These are phyloP conservation scores for Blastobotrys peoriensis DNA, from an alignment of 805 yeast species.

Conservation along the genomic window DNA sequence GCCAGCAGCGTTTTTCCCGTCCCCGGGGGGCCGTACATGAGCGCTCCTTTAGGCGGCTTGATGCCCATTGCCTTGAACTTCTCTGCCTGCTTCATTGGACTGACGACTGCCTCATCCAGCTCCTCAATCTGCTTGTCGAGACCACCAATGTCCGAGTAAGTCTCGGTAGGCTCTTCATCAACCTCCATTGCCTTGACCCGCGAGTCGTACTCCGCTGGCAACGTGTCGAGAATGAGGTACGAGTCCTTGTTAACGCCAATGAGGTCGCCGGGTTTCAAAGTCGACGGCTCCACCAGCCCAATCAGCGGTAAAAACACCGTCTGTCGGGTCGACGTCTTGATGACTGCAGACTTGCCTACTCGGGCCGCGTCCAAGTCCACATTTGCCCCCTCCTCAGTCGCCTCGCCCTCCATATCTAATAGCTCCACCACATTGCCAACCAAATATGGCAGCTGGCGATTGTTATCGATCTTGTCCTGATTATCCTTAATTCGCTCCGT, in stretches of 20 bases:
- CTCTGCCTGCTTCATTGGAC: slow-evolving; percentile 98
- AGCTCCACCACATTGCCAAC: slow-evolving; percentile 97
- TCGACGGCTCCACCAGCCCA: slow-evolving; percentile 87
- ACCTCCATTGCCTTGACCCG: slow-evolving; percentile 99
- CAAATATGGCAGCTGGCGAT: slow-evolving; percentile 89
- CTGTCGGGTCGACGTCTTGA: slow-evolving; percentile 95
- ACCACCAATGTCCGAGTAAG: slow-evolving; percentile 97
- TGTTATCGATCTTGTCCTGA: slow-evolving; percentile 91
- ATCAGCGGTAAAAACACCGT: slow-evolving; percentile 94
- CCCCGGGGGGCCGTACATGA: slow-evolving; percentile 99
- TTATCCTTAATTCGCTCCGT: slow-evolving; percentile 89
- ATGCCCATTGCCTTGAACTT: slow-evolving; percentile 91
- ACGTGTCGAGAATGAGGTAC: slow-evolving; percentile 82
- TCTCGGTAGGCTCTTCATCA: slow-evolving; percentile 97
- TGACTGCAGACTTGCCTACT: slow-evolving; percentile 94
- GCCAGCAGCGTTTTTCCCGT: slow-evolving; percentile 97
- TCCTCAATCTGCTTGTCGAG: slow-evolving; percentile 97
- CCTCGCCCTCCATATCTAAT: slow-evolving; percentile 77
- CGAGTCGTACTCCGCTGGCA: slow-evolving; percentile 96
- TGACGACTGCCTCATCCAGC: slow-evolving; percentile 93
- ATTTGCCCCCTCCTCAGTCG: slow-evolving; percentile 85
- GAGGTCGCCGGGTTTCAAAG: slow-evolving; percentile 93
- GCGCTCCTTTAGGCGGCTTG: slow-evolving; percentile 96
- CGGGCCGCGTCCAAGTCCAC: slow-evolving; percentile 88
- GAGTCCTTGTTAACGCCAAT: slow-evolving; percentile 98